These are phyloP conservation scores for Cystobasidiaceae sp. DNA, from an alignment of 1,284 basidiomycete genomes.

Conservation along the genomic window DNA sequence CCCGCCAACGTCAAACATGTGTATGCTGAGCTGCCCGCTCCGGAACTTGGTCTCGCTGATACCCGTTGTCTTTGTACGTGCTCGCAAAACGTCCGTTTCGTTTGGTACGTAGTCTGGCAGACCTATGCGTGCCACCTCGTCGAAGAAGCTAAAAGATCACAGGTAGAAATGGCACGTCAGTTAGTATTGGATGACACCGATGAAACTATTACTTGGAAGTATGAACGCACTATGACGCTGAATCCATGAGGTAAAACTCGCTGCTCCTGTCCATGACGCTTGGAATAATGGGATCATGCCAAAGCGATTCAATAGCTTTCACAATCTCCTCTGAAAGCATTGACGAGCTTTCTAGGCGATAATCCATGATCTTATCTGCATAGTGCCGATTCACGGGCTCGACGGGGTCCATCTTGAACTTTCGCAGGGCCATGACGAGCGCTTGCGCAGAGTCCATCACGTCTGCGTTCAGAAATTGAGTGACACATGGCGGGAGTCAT, in stretches of 20 bases:
- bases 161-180: background rate
- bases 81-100: slow-evolving; percentile 81
- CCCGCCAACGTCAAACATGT: slow-evolving; percentile 86
- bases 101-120: slow-evolving; percentile 74
- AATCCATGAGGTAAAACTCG: slow-evolving; percentile 97
- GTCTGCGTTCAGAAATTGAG: slow-evolving; percentile 49
- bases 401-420: slow-evolving; percentile 77
- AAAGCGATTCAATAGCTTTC: slow-evolving; percentile 53
- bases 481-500: background rate
- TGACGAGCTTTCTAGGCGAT: slow-evolving; percentile 46
- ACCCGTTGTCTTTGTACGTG: slow-evolving; percentile 84
- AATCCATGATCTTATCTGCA: slow-evolving; percentile 52
- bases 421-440: slow-evolving; percentile 81
- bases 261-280: slow-evolving; percentile 77
- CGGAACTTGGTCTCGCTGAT: slow-evolving; percentile 73
- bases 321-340: slow-evolving; percentile 45
- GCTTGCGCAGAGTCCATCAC: slow-evolving; percentile 85
- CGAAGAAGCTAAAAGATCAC: slow-evolving; percentile 69
- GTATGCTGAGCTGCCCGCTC: slow-evolving; percentile 51
- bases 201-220: background rate
- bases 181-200: background rate
- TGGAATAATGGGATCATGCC: slow-evolving; percentile 85
- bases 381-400: slow-evolving; percentile 63
- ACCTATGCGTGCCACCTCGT: slow-evolving; percentile 75
- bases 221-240: slow-evolving; percentile 71